These are phyloP conservation scores for Plasmodium gonderi DNA, from an alignment of 169 alveolate species.

Conservation along the genomic window DNA sequence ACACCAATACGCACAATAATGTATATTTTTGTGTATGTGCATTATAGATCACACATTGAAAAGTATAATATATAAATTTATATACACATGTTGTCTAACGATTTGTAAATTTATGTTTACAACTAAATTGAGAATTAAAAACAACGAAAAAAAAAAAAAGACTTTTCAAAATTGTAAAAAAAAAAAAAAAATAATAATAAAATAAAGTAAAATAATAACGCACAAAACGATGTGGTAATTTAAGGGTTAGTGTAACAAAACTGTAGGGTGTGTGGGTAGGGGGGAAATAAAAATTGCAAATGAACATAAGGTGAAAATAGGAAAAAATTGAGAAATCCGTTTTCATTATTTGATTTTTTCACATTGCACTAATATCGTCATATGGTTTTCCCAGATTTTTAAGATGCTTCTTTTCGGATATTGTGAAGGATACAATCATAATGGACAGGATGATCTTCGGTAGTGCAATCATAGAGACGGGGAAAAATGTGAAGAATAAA, in stretches of 20 bases:
- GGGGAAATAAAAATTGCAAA: neutral
- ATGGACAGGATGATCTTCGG: slow-evolving; percentile 65
- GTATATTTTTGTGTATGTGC: too few species aligned
- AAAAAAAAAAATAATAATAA: neutral
- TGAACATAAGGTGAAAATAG: neutral
- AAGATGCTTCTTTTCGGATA: slow-evolving; percentile 59
- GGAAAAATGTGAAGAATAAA: neutral
- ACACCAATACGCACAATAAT: too few species aligned
- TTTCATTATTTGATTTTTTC: neutral
- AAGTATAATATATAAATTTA: neutral
- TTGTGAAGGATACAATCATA: slow-evolving; percentile 69
- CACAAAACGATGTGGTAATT: neutral
- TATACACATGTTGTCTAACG: neutral
- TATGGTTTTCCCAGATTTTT: slow-evolving; percentile 55
- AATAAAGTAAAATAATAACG: neutral
- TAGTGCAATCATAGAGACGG: too few species aligned
- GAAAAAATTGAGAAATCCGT: neutral
- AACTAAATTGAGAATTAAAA: slow-evolving; percentile 5
- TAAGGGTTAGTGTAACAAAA: neutral
- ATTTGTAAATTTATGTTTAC: neutral
- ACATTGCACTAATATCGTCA: slow-evolving; percentile 72
- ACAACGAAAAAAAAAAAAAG: neutral
- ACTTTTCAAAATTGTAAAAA: neutral
- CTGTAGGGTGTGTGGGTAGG: too few species aligned
- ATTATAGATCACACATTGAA: neutral